Conservation (phyloP, 192 early-diverging fungal genomes). For the Entophlyctis helioformis region DNA sequence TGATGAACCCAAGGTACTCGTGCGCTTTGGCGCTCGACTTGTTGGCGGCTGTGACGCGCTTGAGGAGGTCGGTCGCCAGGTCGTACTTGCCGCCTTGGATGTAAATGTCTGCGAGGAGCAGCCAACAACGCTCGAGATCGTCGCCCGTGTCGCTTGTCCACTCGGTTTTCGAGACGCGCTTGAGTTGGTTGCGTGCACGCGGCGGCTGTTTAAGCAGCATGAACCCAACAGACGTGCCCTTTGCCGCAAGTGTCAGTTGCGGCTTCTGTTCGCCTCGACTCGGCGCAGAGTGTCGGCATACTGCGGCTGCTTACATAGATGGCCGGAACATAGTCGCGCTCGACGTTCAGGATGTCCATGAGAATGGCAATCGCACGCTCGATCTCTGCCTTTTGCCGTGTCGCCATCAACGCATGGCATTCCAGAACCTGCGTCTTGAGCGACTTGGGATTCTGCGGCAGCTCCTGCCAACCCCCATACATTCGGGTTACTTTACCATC, state of each 20-base stretch:
- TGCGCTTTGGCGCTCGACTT: slow-evolving; percentile 35
- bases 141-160: slow-evolving; percentile 24
- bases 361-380: slow-evolving; percentile 27
- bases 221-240: slow-evolving; percentile 33
- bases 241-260: too few relatives aligned
- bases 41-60: slow-evolving; percentile 22
- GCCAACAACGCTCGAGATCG: slow-evolving; percentile 38
- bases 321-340: slow-evolving; percentile 39
- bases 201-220: slow-evolving; percentile 45
- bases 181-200: slow-evolving; percentile 39
- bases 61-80: slow-evolving; percentile 38
- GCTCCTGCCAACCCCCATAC: too few relatives aligned
- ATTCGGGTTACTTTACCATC: too few relatives aligned
- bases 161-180: slow-evolving; percentile 37
- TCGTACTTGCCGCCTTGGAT: slow-evolving; percentile 48
- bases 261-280: too few relatives aligned
- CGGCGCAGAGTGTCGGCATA: not conserved
- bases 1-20: slow-evolving; percentile 45
- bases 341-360: slow-evolving; percentile 30
- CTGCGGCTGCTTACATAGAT: slow-evolving; percentile 13
- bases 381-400: slow-evolving; percentile 40
- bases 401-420: slow-evolving; percentile 33
- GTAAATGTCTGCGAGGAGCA: slow-evolving; percentile 41
- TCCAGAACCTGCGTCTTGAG: slow-evolving; percentile 28
- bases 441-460: slow-evolving; percentile 28